These are phyloP conservation scores for Trichophyton schoenleinii DNA, from an alignment of 2,329 filamentous ascomycete genomes.

Conservation along the genomic window DNA sequence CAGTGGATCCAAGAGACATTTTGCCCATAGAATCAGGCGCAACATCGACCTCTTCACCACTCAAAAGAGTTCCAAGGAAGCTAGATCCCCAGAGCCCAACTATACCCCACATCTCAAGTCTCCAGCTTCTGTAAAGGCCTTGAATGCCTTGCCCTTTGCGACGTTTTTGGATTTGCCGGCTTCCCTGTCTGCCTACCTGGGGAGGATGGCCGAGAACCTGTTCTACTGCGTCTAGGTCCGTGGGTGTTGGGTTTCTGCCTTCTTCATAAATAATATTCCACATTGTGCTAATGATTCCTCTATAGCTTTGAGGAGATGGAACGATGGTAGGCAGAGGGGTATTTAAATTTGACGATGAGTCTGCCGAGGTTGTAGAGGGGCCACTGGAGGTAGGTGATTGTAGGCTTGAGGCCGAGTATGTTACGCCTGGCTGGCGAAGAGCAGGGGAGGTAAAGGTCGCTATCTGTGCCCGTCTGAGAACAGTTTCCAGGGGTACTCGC, in stretches of 20 bases:
- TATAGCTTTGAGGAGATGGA: slow-evolving; percentile 60
- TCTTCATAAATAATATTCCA: slow-evolving; percentile 77
- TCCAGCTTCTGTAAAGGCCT: slow-evolving; percentile 47
- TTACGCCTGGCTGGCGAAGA: slow-evolving; percentile 24
- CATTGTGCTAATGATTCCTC: slow-evolving; percentile 83
- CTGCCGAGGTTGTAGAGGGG: neutral
- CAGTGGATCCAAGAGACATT: slow-evolving; percentile 10
- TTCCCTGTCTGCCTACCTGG: slow-evolving; percentile 22
- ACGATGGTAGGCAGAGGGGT: slow-evolving; percentile 59
- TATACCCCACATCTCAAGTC: slow-evolving; percentile 44
- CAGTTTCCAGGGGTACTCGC: slow-evolving; percentile 82
- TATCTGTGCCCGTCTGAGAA: slow-evolving; percentile 78
- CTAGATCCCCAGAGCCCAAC: slow-evolving; percentile 43
- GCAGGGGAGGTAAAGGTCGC: slow-evolving; percentile 51
- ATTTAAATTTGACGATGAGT: neutral
- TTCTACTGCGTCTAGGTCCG: slow-evolving; percentile 34
- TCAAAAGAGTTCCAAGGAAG: slow-evolving; percentile 29
- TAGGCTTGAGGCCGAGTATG: slow-evolving; percentile 14
- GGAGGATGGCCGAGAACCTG: slow-evolving; percentile 26
- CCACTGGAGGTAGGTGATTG: slow-evolving; percentile 8
- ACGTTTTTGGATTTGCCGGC: slow-evolving; percentile 25
- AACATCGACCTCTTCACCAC: slow-evolving; percentile 26
- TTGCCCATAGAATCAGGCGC: slow-evolving; percentile 11
- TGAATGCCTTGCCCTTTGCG: slow-evolving; percentile 43
- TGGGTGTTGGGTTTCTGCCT: slow-evolving; percentile 40